phyloP scores from a whole-genome alignment of 2,329 filamentous ascomycete species.

The Pyricularia sp. region DNA sequence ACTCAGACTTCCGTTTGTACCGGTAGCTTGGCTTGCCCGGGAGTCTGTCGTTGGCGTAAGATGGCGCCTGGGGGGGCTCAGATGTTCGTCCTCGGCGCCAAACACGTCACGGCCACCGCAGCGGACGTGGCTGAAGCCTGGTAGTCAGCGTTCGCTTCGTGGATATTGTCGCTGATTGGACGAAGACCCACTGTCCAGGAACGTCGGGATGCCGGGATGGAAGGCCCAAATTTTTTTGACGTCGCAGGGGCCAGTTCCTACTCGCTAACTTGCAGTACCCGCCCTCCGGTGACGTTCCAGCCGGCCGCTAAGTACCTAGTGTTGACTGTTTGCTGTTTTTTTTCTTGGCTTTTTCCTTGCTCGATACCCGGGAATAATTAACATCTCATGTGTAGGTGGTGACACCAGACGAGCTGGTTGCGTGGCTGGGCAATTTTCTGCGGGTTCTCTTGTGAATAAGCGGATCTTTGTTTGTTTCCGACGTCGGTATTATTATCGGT shows the following conservation, averaged over 20 bases:
- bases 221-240: not conserved
- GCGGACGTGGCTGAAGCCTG: not conserved
- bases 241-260: not conserved
- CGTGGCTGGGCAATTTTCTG: not conserved
- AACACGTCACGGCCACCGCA: not conserved
- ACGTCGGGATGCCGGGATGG: not conserved
- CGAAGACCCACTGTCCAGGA: not conserved
- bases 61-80: not conserved
- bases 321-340: not conserved
- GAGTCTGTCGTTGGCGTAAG: not conserved
- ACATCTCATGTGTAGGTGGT: not conserved
- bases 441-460: not conserved
- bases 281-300: not conserved
- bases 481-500: not conserved
- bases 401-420: not conserved
- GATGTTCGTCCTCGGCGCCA: not conserved
- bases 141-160: not conserved
- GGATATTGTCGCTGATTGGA: not conserved
- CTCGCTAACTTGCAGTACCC: not conserved
- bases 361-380: not conserved
- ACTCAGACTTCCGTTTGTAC: not conserved
- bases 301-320: not conserved
- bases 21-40: no score
- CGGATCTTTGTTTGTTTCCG: not conserved
- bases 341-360: not conserved